Conservation (phyloP, 169 alveolate genomes). For the Babesia sp. region DNA sequence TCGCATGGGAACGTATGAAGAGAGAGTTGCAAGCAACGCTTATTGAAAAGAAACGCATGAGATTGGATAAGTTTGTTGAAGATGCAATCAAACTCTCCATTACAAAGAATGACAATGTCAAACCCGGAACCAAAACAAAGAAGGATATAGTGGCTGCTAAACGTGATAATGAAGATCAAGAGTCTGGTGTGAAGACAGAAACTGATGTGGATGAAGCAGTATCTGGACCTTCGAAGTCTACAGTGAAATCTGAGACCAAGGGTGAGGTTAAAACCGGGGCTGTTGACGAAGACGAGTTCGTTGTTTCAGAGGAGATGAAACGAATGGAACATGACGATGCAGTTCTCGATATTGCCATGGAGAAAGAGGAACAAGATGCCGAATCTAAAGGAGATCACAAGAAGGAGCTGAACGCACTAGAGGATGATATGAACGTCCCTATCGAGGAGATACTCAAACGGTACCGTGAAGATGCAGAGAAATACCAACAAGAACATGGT, state of each 20-base stretch:
- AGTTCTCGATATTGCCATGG: slow-evolving; percentile 55
- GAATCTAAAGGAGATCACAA: not conserved
- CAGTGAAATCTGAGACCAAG: not conserved
- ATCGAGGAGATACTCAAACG: slow-evolving; percentile 46
- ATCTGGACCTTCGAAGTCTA: no score
- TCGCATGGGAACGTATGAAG: slow-evolving; percentile 79
- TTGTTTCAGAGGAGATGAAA: slow-evolving; percentile 40
- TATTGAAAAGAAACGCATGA: slow-evolving; percentile 69
- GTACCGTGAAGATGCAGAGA: slow-evolving; percentile 30
- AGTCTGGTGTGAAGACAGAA: not conserved
- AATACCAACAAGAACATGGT: not conserved
- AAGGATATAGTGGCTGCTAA: not conserved
- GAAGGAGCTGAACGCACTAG: slow-evolving; percentile 37
- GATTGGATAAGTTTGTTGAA: slow-evolving; percentile 74
- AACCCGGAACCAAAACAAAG: slow-evolving; percentile 6
- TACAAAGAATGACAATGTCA: slow-evolving; percentile 9
- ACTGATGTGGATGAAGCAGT: not conserved
- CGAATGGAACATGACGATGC: slow-evolving; percentile 44
- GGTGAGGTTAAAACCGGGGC: not conserved
- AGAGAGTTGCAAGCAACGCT: slow-evolving; percentile 69
- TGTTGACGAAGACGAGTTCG: slow-evolving; percentile 48
- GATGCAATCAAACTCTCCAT: slow-evolving; percentile 73
- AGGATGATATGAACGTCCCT: slow-evolving; percentile 54
- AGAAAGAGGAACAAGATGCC: slow-evolving; percentile 30
- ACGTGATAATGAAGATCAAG: not conserved